Evolutionary conservation across 805 yeast genomes (phyloP).

Genomic region (Brettanomyces custersianus): DNA sequence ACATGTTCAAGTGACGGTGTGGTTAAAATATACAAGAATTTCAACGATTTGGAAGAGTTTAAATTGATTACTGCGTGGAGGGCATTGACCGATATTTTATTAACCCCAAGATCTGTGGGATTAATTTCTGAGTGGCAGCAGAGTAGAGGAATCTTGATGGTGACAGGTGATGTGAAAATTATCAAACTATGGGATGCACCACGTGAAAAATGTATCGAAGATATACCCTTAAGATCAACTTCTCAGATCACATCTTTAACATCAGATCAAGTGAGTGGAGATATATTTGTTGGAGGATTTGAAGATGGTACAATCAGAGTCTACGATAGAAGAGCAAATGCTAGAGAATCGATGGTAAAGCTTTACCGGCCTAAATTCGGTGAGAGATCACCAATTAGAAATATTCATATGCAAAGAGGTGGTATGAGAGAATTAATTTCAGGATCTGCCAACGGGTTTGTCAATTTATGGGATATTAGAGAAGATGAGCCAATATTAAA

Average conservation of each 20-base stretch:
- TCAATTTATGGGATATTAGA: slow-evolving; percentile 89
- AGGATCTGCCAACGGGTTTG: slow-evolving; percentile 74
- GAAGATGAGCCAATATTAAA: slow-evolving; percentile 58
- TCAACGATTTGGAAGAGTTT: slow-evolving; percentile 45
- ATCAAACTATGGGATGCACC: slow-evolving; percentile 97
- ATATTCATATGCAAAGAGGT: slow-evolving; percentile 93
- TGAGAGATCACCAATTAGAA: slow-evolving; percentile 36
- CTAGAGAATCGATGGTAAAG: slow-evolving; percentile 78
- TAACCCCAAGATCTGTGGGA: slow-evolving; percentile 77
- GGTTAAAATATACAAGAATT: slow-evolving; percentile 75
- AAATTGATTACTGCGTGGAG: slow-evolving; percentile 84
- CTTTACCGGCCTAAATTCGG: slow-evolving; percentile 55
- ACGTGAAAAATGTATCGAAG: slow-evolving; percentile 75
- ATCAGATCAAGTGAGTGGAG: slow-evolving; percentile 93
- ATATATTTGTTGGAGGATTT: slow-evolving; percentile 84
- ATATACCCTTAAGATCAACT: slow-evolving; percentile 86
- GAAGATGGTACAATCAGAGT: slow-evolving; percentile 84
- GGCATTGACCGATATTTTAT: slow-evolving; percentile 75
- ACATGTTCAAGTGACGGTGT: slow-evolving; percentile 93
- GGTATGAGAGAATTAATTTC: slow-evolving; percentile 85
- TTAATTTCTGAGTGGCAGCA: slow-evolving; percentile 95
- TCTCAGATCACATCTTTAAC: slow-evolving; percentile 84
- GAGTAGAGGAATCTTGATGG: slow-evolving; percentile 80
- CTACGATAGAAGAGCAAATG: slow-evolving; percentile 80
- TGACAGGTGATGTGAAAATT: slow-evolving; percentile 90